Conservation (phyloP, 371 early-diverging fungal species). For the Coemansia linderi region DNA sequence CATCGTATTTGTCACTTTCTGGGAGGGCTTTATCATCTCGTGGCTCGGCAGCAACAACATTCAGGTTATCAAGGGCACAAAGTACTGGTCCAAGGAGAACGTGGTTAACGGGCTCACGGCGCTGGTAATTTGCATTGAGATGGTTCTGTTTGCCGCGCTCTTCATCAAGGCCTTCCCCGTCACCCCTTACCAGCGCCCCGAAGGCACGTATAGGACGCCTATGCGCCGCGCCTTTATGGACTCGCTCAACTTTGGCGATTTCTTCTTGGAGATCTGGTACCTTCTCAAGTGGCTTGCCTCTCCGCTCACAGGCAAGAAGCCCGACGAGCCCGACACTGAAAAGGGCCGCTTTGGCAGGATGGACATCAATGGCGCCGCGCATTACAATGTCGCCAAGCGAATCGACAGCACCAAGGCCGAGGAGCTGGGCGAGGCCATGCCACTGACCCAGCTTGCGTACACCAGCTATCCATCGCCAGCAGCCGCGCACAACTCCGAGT, state of each 20-base stretch:
- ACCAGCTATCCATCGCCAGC: slow-evolving; percentile 15
- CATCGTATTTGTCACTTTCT: slow-evolving; percentile 62
- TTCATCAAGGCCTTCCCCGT: slow-evolving; percentile 64
- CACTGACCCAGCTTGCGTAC: slow-evolving; percentile 25
- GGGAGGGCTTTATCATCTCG: slow-evolving; percentile 58
- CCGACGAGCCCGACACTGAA: slow-evolving; percentile 42
- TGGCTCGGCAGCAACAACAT: slow-evolving; percentile 54
- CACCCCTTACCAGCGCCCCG: slow-evolving; percentile 46
- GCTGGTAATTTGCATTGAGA: slow-evolving; percentile 65
- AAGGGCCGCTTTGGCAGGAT: slow-evolving; percentile 50
- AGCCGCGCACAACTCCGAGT: background rate
- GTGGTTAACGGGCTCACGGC: slow-evolving; percentile 62
- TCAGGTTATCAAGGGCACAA: slow-evolving; percentile 53
- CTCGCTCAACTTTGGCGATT: slow-evolving; percentile 52
- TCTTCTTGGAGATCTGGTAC: slow-evolving; percentile 51
- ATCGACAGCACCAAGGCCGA: slow-evolving; percentile 13
- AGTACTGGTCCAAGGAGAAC: slow-evolving; percentile 58
- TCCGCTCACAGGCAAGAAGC: slow-evolving; percentile 35
- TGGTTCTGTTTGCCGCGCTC: slow-evolving; percentile 65
- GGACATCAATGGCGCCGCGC: slow-evolving; percentile 52
- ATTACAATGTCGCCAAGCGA: slow-evolving; percentile 37
- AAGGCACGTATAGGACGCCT: slow-evolving; percentile 33
- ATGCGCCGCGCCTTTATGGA: slow-evolving; percentile 50
- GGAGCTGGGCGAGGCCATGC: slow-evolving; percentile 32
- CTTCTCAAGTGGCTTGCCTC: slow-evolving; percentile 43